Evolutionary conservation across 2,329 filamentous ascomycete genomes (phyloP).

Genomic region (Xylariaceae sp.): DNA sequence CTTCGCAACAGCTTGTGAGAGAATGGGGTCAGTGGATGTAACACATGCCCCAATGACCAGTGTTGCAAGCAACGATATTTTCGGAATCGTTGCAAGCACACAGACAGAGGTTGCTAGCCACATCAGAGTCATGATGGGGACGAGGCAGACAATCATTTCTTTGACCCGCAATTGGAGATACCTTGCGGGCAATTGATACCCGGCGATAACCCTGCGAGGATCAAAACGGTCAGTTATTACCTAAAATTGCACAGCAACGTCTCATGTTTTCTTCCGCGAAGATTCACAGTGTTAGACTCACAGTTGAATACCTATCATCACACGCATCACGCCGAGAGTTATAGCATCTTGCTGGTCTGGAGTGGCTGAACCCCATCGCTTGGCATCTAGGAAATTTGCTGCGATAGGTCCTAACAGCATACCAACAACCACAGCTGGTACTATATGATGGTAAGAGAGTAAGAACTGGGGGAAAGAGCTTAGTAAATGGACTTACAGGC

Average conservation of each 20-base stretch:
- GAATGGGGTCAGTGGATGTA: constrained; percentile 64
- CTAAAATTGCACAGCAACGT: neutral
- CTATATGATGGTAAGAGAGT: constrained; percentile 35
- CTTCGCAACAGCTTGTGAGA: constrained; percentile 65
- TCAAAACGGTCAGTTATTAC: neutral
- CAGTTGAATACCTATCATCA: constrained; percentile 66
- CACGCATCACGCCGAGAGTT: constrained; percentile 54
- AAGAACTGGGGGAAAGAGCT: neutral
- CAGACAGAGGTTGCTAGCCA: constrained; percentile 62
- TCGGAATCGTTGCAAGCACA: constrained; percentile 57
- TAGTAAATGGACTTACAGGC: constrained; percentile 46
- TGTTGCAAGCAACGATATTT: constrained; percentile 54
- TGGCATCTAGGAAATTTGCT: constrained; percentile 53
- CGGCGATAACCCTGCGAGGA: constrained; percentile 52
- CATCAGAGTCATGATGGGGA: constrained; percentile 65
- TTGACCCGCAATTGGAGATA: constrained; percentile 54
- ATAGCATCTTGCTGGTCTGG: constrained; percentile 42
- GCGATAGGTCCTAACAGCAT: constrained; percentile 57
- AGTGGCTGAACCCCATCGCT: constrained; percentile 43
- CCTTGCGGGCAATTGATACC: constrained; percentile 62
- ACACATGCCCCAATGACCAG: constrained; percentile 64
- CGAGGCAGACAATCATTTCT: constrained; percentile 56
- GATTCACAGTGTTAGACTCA: constrained; percentile 23
- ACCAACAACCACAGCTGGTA: constrained; percentile 58
- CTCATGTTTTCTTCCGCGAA: neutral